A percentile compares a stretch with the other conserved stretches of the same genome.
Conservation (phyloP, 768 basidiomycete genomes). For the Hirschioporus abietinus region DNA sequence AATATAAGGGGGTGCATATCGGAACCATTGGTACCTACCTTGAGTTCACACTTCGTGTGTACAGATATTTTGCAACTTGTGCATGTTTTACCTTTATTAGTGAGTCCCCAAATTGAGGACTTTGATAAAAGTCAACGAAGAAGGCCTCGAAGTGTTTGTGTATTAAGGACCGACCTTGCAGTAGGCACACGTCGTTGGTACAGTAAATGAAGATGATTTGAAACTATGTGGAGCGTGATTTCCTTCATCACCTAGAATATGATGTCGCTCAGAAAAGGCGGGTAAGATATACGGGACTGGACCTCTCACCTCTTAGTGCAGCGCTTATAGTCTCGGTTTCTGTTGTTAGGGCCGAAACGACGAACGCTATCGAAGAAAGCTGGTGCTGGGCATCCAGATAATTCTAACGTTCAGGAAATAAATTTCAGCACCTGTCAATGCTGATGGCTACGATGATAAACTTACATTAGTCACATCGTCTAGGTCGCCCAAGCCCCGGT, state of each 20-base stretch:
- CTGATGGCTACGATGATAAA: constrained; percentile 3
- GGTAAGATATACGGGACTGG: constrained; percentile 1
- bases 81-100: constrained; percentile 85
- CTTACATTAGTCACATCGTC: constrained; percentile 57
- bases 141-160: background rate
- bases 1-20: constrained; percentile 11
- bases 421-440: constrained; percentile 9
- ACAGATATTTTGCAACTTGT: constrained; percentile 72
- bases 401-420: constrained; percentile 35
- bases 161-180: constrained; percentile 53
- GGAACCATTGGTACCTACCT: constrained; percentile 37
- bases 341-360: constrained; percentile 52
- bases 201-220: constrained; percentile 82
- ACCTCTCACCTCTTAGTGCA: constrained; percentile 53
- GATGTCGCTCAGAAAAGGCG: constrained; percentile 13
- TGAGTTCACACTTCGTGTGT: constrained; percentile 81
- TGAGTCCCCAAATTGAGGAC: constrained; percentile 84
- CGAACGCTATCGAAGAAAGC: constrained; percentile 45
- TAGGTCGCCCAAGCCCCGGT: constrained; percentile 47
- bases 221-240: constrained; percentile 67
- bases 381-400: constrained; percentile 63
- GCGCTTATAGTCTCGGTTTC: constrained; percentile 57
- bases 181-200: constrained; percentile 76
- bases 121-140: constrained; percentile 22
- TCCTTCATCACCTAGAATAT: constrained; percentile 64